These are phyloP conservation scores for Boletus semigastroideus DNA, from an alignment of 1,284 basidiomycete genomes.

Conservation along the genomic window DNA sequence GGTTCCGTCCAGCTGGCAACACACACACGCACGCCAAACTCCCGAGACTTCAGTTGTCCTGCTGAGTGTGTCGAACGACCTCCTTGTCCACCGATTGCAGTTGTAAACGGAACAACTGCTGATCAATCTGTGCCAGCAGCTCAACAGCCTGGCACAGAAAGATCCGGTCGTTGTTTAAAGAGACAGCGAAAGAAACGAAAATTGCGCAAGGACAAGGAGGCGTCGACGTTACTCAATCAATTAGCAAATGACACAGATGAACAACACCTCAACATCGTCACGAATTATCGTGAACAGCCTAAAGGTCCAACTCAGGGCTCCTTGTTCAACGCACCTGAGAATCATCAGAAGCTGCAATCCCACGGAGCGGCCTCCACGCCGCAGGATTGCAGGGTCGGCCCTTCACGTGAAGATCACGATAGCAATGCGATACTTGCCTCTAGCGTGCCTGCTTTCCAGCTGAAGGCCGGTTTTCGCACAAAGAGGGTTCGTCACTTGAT, in stretches of 20 bases:
- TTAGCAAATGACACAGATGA: background rate
- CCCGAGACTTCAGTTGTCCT: background rate
- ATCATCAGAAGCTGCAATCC: background rate
- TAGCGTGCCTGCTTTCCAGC: background rate
- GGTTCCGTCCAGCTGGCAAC: background rate
- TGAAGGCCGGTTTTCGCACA: constrained; percentile 26
- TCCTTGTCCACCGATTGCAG: background rate
- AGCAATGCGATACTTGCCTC: background rate
- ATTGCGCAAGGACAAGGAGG: constrained; percentile 8
- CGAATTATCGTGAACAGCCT: constrained; percentile 3
- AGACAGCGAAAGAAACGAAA: constrained; percentile 23
- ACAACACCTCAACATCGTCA: background rate
- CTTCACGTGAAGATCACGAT: background rate
- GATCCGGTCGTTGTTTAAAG: background rate
- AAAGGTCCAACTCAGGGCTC: background rate
- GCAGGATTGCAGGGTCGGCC: background rate
- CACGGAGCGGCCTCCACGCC: background rate
- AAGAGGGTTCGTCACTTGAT: constrained; percentile 24
- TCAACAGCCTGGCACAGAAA: background rate
- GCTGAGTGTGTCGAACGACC: background rate
- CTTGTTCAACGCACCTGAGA: background rate
- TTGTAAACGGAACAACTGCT: background rate
- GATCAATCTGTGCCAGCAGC: constrained; percentile 1
- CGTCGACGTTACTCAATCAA: background rate
- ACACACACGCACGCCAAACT: background rate